Evolutionary conservation across 371 early-diverging fungal genomes (phyloP).

Genomic region (Mortierella sp.): DNA sequence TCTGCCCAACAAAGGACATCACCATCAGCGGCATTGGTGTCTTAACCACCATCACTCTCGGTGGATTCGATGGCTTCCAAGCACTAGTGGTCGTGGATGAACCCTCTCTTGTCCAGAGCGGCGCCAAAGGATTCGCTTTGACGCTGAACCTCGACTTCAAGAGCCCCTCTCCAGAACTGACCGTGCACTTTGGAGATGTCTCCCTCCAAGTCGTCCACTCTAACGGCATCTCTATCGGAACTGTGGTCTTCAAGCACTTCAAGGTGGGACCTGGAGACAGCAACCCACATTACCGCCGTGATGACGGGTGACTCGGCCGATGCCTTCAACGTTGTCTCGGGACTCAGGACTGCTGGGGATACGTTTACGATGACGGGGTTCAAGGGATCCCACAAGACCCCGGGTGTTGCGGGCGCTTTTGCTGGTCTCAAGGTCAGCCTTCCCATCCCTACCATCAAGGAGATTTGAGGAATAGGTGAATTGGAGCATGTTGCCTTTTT

Average conservation of each 20-base stretch:
- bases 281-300: background rate
- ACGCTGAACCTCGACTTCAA: constrained; percentile 1
- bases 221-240: background rate
- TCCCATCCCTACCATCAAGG: background rate
- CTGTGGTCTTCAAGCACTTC: background rate
- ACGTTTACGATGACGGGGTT: background rate
- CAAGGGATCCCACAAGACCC: background rate
- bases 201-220: background rate
- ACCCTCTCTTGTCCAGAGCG: background rate
- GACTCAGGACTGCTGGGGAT: background rate
- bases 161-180: background rate
- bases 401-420: background rate
- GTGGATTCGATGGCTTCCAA: background rate
- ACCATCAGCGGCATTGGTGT: background rate
- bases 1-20: constrained; percentile 1
- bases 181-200: background rate
- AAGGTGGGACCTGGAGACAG: background rate
- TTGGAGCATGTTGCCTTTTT: too few relatives aligned
- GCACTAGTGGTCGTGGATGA: background rate
- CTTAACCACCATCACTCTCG: background rate
- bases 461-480: background rate
- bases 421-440: background rate
- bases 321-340: background rate
- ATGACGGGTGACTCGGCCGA: background rate
- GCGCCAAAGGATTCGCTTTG: background rate